Conservation (phyloP, 2,329 filamentous ascomycete species). For the Lasiodiplodia sp. region DNA sequence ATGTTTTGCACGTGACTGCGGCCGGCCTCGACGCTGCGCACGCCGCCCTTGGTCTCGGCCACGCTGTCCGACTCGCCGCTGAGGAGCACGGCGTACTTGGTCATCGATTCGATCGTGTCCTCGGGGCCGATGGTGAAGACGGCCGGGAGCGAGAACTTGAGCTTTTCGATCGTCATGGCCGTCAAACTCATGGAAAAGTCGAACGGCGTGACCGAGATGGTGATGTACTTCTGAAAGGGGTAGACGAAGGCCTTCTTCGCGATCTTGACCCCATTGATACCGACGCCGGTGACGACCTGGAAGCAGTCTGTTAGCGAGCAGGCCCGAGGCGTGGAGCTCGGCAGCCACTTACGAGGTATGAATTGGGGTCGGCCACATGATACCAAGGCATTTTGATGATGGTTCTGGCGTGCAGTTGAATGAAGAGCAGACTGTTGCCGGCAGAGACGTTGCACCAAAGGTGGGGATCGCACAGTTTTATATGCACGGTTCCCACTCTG, state of each 20-base stretch:
- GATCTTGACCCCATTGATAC: conserved; percentile 76
- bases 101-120: conserved; percentile 71
- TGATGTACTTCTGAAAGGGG: conserved; percentile 49
- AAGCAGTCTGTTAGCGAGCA: background rate
- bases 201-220: conserved; percentile 71
- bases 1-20: conserved; percentile 80
- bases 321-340: too few species aligned
- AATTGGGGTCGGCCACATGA: conserved; percentile 75
- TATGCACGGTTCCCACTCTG: background rate
- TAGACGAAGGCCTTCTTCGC: conserved; percentile 68
- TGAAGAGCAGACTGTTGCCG: background rate
- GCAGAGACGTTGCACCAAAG: background rate
- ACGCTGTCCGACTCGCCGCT: conserved; percentile 65
- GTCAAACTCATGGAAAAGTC: conserved; percentile 85
- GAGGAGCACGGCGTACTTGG: conserved; percentile 83
- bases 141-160: conserved; percentile 81
- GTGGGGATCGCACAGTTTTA: background rate
- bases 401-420: too few species aligned
- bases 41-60: conserved; percentile 41
- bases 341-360: conserved; percentile 70
- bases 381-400: conserved; percentile 48
- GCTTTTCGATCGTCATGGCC: conserved; percentile 89
- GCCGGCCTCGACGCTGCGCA: conserved; percentile 50
- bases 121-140: conserved; percentile 88
- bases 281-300: conserved; percentile 75